These are phyloP conservation scores for Barnettozyma wickerhamii DNA, from an alignment of 805 yeast species.

Conservation along the genomic window DNA sequence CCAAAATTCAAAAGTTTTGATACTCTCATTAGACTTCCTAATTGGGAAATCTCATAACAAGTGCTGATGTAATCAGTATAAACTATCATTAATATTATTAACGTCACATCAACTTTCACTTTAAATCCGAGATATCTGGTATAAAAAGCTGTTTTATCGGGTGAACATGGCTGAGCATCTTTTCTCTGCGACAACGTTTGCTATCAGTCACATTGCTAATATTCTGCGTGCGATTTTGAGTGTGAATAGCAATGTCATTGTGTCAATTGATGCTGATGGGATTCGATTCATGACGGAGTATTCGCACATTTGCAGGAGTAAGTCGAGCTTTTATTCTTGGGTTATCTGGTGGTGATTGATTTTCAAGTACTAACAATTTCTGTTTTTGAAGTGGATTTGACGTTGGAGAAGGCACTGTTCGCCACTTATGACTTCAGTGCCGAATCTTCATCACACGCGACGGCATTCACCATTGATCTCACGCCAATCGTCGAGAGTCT, in stretches of 20 bases:
- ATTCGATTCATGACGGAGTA: constrained; percentile 46
- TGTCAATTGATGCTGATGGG: constrained; percentile 47
- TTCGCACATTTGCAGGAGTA: constrained; percentile 33
- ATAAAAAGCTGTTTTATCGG: not conserved
- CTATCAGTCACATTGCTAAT: constrained; percentile 41
- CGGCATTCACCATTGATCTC: constrained; percentile 39
- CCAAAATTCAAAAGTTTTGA: not conserved
- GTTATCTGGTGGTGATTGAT: no score
- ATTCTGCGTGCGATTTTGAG: constrained; percentile 40
- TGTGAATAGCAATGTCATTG: constrained; percentile 35
- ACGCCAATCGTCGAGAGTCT: constrained; percentile 47
- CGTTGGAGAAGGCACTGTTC: constrained; percentile 34
- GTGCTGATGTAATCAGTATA: no score
- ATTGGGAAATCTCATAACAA: constrained; percentile 3
- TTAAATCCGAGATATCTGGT: no score
- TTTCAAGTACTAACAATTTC: no score
- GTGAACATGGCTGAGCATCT: constrained; percentile 5
- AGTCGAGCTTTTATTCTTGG: no score
- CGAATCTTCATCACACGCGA: constrained; percentile 8
- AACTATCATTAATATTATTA: no score
- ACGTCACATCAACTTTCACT: no score
- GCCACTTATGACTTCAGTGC: constrained; percentile 26
- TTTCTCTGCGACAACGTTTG: constrained; percentile 44
- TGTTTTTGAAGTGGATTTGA: constrained; percentile 26
- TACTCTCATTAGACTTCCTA: constrained; percentile 3